Evolutionary conservation across 805 yeast genomes (phyloP).

Genomic region (Metschnikowia lachancei): DNA sequence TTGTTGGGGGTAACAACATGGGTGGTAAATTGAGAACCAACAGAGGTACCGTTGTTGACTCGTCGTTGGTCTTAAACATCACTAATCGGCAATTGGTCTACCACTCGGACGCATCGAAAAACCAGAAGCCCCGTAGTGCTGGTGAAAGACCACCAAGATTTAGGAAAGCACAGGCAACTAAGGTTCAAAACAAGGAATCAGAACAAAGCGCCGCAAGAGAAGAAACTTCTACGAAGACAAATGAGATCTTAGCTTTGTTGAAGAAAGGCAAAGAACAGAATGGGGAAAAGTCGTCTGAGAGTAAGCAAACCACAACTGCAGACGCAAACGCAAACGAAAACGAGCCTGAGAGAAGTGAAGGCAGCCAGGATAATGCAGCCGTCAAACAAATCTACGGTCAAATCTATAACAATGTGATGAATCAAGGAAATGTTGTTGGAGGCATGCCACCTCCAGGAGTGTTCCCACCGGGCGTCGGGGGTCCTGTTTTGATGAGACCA

Average conservation of each 20-base stretch:
- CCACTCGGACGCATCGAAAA: constrained; percentile 64
- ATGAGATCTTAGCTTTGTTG: constrained; percentile 33
- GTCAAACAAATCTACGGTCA: constrained; percentile 44
- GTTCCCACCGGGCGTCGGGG: constrained; percentile 3
- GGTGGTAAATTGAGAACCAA: constrained; percentile 73
- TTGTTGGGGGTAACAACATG: constrained; percentile 78
- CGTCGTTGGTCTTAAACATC: constrained; percentile 76
- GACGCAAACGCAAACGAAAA: background rate
- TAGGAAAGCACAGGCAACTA: constrained; percentile 12
- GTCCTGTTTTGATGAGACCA: constrained; percentile 5
- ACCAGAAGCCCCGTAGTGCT: constrained; percentile 28
- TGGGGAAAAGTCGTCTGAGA: background rate
- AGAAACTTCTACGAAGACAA: constrained; percentile 27
- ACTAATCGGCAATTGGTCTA: constrained; percentile 71
- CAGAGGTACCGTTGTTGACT: constrained; percentile 82
- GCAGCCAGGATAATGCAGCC: constrained; percentile 27
- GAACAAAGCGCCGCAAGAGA: constrained; percentile 12
- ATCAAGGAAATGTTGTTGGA: constrained; percentile 26
- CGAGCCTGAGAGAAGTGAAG: constrained; percentile 11
- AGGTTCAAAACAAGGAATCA: constrained; percentile 5
- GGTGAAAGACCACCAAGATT: constrained; percentile 18
- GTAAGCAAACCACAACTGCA: background rate
- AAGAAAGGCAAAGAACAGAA: constrained; percentile 17
- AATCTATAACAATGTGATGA: constrained; percentile 43
- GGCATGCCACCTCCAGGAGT: constrained; percentile 10